Evolutionary conservation across 495 filamentous ascomycete species (phyloP).

Genomic region (Aspergillus steynii): DNA sequence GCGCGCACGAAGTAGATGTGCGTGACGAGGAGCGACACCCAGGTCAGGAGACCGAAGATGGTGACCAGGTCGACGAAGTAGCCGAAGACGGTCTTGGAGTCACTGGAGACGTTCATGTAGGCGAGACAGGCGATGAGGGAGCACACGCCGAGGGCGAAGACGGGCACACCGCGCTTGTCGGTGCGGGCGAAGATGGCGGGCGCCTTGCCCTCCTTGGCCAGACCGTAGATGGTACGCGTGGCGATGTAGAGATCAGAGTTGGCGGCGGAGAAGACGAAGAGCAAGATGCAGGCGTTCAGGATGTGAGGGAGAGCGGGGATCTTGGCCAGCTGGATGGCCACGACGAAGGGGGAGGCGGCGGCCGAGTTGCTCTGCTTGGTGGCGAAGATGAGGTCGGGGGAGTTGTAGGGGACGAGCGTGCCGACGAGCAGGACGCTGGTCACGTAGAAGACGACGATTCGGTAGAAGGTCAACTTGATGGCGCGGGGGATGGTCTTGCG

Average conservation of each 20-base stretch:
- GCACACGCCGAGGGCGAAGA: constrained; percentile 63
- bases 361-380: constrained; percentile 42
- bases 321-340: constrained; percentile 55
- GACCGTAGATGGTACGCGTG: constrained; percentile 75
- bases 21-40: constrained; percentile 80
- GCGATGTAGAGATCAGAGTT: constrained; percentile 79
- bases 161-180: constrained; percentile 73
- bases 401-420: constrained; percentile 58
- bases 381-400: constrained; percentile 54
- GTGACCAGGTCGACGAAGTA: constrained; percentile 87
- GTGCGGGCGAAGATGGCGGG: constrained; percentile 70
- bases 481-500: constrained; percentile 74
- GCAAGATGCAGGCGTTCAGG: constrained; percentile 67
- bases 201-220: constrained; percentile 75
- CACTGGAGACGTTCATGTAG: constrained; percentile 73
- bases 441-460: constrained; percentile 80
- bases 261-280: constrained; percentile 77
- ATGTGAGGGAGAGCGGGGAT: constrained; percentile 56
- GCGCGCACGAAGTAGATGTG: constrained; percentile 80
- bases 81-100: constrained; percentile 67
- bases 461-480: constrained; percentile 79
- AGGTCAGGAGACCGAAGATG: constrained; percentile 78
- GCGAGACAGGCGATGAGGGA: constrained; percentile 66
- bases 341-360: constrained; percentile 63
- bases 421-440: constrained; percentile 54